These are phyloP conservation scores for Aspergillus chevalieri DNA, from an alignment of 2,329 filamentous ascomycete genomes.

Conservation along the genomic window DNA sequence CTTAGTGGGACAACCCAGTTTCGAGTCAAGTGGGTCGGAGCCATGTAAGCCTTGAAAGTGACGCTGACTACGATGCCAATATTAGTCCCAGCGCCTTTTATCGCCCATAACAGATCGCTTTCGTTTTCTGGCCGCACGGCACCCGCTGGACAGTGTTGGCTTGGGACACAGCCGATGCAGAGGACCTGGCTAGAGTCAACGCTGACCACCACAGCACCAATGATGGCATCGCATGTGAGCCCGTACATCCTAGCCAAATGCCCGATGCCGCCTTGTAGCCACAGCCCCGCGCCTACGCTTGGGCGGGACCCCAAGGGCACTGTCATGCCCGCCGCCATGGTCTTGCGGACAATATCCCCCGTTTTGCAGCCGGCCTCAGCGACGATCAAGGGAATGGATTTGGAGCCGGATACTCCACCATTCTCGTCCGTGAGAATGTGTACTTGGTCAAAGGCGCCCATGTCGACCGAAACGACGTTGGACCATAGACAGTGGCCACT, in stretches of 20 bases:
- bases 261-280: conserved; percentile 61
- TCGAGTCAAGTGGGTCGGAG: conserved; percentile 36
- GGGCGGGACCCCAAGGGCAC: conserved; percentile 57
- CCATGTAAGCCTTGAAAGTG: conserved; percentile 43
- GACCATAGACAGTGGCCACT: conserved; percentile 53
- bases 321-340: conserved; percentile 45
- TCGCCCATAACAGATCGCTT: conserved; percentile 50
- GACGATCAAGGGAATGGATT: conserved; percentile 38
- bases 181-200: conserved; percentile 45
- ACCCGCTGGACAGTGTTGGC: conserved; percentile 35
- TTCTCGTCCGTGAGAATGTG: conserved; percentile 32
- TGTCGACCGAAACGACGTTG: conserved; percentile 52
- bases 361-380: conserved; percentile 53
- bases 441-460: conserved; percentile 51
- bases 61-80: conserved; percentile 54
- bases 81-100: conserved; percentile 56
- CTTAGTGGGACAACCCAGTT: conserved; percentile 35
- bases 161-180: conserved; percentile 49
- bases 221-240: conserved; percentile 54
- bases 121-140: conserved; percentile 45
- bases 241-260: conserved; percentile 52
- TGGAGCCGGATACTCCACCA: conserved; percentile 2
- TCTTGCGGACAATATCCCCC: conserved; percentile 47
- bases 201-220: conserved; percentile 56
- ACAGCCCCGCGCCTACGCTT: conserved; percentile 58